Evolutionary conservation across 169 alveolate species (phyloP).

Genomic region (Cryptosporidium andersoni): DNA sequence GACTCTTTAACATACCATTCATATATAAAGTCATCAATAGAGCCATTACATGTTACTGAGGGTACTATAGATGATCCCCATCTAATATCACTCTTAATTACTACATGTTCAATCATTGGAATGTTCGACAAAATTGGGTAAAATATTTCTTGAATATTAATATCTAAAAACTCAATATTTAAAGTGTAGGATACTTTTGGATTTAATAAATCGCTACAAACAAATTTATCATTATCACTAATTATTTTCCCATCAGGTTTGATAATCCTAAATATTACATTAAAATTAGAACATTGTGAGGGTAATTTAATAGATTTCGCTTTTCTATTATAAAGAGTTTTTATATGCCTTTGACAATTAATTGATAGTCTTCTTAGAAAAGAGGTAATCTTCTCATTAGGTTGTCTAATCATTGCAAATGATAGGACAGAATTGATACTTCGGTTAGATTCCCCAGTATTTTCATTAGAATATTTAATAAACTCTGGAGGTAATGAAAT

Average conservation of each 20-base stretch:
- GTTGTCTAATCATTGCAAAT: slow-evolving; percentile 71
- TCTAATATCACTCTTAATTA: slow-evolving; percentile 38
- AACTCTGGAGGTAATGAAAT: slow-evolving; percentile 1
- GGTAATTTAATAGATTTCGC: not conserved
- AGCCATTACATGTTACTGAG: slow-evolving; percentile 7
- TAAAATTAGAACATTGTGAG: too few relatives aligned
- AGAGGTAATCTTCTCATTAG: not conserved
- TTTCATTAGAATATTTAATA: not conserved
- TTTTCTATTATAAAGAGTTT: slow-evolving; percentile 16
- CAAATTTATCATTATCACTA: too few relatives aligned
- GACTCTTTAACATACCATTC: slow-evolving; percentile 26
- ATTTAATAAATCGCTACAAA: not conserved
- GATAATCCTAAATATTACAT: too few relatives aligned
- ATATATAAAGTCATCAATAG: slow-evolving; percentile 1
- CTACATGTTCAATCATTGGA: slow-evolving; percentile 11
- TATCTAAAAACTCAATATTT: not conserved
- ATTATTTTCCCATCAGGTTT: too few relatives aligned
- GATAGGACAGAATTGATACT: slow-evolving; percentile 40
- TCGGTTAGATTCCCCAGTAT: not conserved
- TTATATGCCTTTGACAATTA: slow-evolving; percentile 32
- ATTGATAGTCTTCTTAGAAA: slow-evolving; percentile 44
- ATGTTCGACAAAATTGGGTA: not conserved
- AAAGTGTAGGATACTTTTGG: not conserved
- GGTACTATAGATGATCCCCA: slow-evolving; percentile 61
- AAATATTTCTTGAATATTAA: too few relatives aligned